Base-by-base conservation (phyloP, 1,284 basidiomycete genomes). In the Wolfiporia cocos region DNA sequence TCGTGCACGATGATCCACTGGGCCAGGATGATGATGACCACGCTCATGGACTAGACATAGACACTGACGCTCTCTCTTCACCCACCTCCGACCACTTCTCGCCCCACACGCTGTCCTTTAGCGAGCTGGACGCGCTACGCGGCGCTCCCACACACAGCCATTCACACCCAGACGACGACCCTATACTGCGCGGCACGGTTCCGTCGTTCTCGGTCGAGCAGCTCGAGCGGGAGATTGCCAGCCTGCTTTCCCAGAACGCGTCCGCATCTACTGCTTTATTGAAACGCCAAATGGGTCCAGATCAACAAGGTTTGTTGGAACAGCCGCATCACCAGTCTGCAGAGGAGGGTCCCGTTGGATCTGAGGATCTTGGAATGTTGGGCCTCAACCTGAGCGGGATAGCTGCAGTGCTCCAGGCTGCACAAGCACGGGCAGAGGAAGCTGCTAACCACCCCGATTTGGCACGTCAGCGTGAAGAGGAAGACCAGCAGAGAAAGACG, bases 381-480 rank as follows among this genome's bases (percentile, higher is more conserved):
- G 71, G 69, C 19, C 62, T 84, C 23, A 74, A 74, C 55, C 57
- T 86, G 33, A 74, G 68, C 49, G 74, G 76, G 3, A 71, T 88
- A 37, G 81, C 81, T 17, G 83, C 82, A 34, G 79, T 85, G 50
- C 66, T 88, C 21, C 81, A 86, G 49, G 85, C 82, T 38, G 85
- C 80, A 5, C 79, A 84, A 39, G 74, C 77, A 4, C 78, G 80
- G 43, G 74, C 71, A 33, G 64, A 68, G 21, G 69, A 74, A 47
- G 63, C 68, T 15, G 66, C 66, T 15, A 68, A 70, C 50, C 64
- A 68, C 47, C 56, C 66, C 7, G 61, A 66, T 37, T 65, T 66
- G 41, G 62, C 62, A 30, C 59, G 59, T 26, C 67, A 67, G 47
- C 63, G 65, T n/a, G 63, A 67, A 47, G 66, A 69, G 39, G 62